These are phyloP conservation scores for rapeseed (Brassica napus) DNA, from an alignment of 345 rosid genomes.

Conservation along the genomic window DNA sequence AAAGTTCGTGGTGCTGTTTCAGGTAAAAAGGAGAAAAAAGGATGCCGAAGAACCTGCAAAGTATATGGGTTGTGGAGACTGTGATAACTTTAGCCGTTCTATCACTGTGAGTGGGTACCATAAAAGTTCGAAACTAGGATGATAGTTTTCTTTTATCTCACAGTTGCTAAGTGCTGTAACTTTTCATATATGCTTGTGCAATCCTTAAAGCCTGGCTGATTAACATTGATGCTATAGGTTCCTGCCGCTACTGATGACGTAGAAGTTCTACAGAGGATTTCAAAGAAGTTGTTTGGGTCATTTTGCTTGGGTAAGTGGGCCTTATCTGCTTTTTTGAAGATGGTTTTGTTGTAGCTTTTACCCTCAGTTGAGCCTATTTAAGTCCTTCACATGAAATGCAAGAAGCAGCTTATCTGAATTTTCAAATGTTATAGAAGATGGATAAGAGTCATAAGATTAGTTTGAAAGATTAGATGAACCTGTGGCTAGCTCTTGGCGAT, in stretches of 20 bases:
- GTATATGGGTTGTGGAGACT: slow-evolving; percentile 89
- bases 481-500: background rate
- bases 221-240: slow-evolving; percentile 45
- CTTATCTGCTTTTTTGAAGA: slow-evolving; percentile 8
- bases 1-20: slow-evolving; percentile 12
- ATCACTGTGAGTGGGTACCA: slow-evolving; percentile 55
- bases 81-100: slow-evolving; percentile 88
- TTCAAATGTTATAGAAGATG: background rate
- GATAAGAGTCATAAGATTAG: slow-evolving; percentile 7
- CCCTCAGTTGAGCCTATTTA: background rate
- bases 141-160: background rate
- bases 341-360: background rate
- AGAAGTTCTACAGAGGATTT: slow-evolving; percentile 73
- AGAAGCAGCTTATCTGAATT: background rate
- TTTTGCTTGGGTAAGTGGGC: slow-evolving; percentile 62
- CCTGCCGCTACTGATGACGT: slow-evolving; percentile 81
- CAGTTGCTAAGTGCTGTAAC: background rate
- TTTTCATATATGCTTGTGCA: slow-evolving; percentile 13
- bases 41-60: slow-evolving; percentile 82
- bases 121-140: slow-evolving; percentile 12
- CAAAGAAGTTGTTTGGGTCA: slow-evolving; percentile 75
- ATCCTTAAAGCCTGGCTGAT: background rate
- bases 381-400: slow-evolving; percentile 2
- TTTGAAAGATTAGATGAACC: slow-evolving; percentile 12
- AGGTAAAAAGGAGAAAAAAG: slow-evolving; percentile 85